Conservation (phyloP, 1,284 basidiomycete genomes). For the Afroboletus lepidellus region DNA sequence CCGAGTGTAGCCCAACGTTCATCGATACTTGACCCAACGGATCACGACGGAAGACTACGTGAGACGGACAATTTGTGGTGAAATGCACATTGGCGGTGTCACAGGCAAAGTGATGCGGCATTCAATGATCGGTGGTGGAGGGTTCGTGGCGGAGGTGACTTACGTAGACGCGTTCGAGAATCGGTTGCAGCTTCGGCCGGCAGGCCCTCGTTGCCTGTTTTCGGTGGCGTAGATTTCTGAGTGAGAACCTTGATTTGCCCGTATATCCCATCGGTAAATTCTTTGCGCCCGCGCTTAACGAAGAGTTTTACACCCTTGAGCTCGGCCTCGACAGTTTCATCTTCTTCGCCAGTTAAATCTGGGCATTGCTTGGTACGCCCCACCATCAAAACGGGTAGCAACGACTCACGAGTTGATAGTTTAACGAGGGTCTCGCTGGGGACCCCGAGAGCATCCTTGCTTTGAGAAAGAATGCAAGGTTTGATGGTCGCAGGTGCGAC, state of each 20-base stretch:
- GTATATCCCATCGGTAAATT: conserved; percentile 58
- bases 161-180: conserved; percentile 33
- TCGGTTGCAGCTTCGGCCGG: conserved; percentile 5
- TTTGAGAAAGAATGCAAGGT: conserved; percentile 1
- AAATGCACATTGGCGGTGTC: background rate
- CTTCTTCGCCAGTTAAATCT: conserved; percentile 59
- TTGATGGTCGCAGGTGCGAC: conserved; percentile 1
- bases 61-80: background rate
- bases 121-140: conserved; percentile 24
- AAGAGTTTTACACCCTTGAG: conserved; percentile 60
- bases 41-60: conserved; percentile 62
- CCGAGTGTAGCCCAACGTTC: conserved; percentile 53
- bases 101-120: conserved; percentile 7
- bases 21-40: conserved; percentile 65
- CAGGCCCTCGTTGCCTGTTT: background rate
- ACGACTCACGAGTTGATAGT: conserved; percentile 16
- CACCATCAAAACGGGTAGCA: background rate
- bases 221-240: conserved; percentile 25
- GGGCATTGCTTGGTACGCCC: conserved; percentile 3
- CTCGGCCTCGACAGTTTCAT: conserved; percentile 53
- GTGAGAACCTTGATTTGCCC: conserved; percentile 59
- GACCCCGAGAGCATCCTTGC: background rate
- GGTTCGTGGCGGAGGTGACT: conserved; percentile 26
- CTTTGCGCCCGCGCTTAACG: conserved; percentile 55
- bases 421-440: conserved; percentile 10